Percentiles rank a stretch among this genome's conserved stretches.
phyloP scores from a whole-genome alignment of 768 basidiomycete species.

The Calocera viscosa region DNA sequence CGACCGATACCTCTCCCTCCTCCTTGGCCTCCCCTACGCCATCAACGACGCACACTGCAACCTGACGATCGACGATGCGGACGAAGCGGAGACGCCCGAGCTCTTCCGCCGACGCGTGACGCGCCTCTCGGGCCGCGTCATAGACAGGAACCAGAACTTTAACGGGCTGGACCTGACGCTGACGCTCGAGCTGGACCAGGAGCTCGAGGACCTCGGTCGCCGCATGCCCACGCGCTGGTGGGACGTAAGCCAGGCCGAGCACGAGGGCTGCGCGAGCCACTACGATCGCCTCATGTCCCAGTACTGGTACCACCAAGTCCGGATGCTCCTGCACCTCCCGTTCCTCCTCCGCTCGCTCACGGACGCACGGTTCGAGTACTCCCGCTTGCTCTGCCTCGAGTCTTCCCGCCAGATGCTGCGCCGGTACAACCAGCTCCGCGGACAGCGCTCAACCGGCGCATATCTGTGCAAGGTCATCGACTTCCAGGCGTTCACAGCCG shows the following conservation, averaged over 20 bases:
- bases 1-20: constrained; percentile 6
- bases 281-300: constrained; percentile 5
- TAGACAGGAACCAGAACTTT: constrained; percentile 5
- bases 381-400: constrained; percentile 4
- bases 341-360: constrained; percentile 7
- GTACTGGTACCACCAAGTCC: constrained; percentile 4
- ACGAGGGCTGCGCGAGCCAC: constrained; percentile 5
- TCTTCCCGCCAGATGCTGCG: background rate
- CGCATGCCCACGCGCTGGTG: background rate
- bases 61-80: background rate
- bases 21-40: constrained; percentile 1
- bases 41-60: constrained; percentile 4
- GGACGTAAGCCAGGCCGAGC: constrained; percentile 5
- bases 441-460: background rate
- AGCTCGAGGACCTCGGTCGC: background rate
- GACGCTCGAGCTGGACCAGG: background rate
- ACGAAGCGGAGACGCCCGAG: constrained; percentile 5
- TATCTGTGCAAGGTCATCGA: constrained; percentile 1
- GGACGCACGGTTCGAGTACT: background rate
- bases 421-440: background rate
- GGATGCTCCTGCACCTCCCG: background rate
- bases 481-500: background rate
- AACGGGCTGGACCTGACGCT: constrained; percentile 5
- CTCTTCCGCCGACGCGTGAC: background rate
- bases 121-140: background rate